These are phyloP conservation scores for Galerina marginata DNA, from an alignment of 768 basidiomycete genomes.

Conservation along the genomic window DNA sequence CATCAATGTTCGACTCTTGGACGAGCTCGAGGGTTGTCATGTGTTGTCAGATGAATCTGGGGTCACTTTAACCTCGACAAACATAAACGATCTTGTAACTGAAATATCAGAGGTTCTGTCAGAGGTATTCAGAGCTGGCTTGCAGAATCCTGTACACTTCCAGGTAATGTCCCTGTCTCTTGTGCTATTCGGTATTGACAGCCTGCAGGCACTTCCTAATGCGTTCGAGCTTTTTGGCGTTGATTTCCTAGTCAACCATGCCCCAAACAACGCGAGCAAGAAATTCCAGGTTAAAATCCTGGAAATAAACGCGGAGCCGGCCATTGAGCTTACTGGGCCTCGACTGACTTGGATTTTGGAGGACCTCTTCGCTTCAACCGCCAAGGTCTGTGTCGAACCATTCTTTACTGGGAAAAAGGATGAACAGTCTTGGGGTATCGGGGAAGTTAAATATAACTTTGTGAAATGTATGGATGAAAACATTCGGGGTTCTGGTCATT, in stretches of 20 bases:
- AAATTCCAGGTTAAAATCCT: constrained; percentile 73
- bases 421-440: constrained; percentile 48
- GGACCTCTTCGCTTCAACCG: constrained; percentile 78
- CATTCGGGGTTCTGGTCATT: constrained; percentile 39
- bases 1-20: constrained; percentile 74
- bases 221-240: constrained; percentile 95
- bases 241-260: constrained; percentile 82
- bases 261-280: constrained; percentile 16
- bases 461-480: constrained; percentile 70
- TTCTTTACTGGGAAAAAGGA: constrained; percentile 47
- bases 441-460: constrained; percentile 57
- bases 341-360: constrained; percentile 81
- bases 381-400: constrained; percentile 70
- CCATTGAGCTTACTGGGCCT: constrained; percentile 91
- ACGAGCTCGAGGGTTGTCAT: constrained; percentile 75
- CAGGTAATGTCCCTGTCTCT: constrained; percentile 54
- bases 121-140: constrained; percentile 86
- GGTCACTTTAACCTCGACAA: constrained; percentile 30
- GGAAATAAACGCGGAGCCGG: constrained; percentile 95
- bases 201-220: constrained; percentile 70
- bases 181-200: not conserved
- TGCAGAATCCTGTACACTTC: constrained; percentile 83
- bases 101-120: constrained; percentile 66
- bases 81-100: constrained; percentile 52
- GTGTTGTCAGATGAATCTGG: constrained; percentile 44